Base-by-base conservation (phyloP, 2,329 filamentous ascomycete genomes). In the Helotiales sp. region DNA sequence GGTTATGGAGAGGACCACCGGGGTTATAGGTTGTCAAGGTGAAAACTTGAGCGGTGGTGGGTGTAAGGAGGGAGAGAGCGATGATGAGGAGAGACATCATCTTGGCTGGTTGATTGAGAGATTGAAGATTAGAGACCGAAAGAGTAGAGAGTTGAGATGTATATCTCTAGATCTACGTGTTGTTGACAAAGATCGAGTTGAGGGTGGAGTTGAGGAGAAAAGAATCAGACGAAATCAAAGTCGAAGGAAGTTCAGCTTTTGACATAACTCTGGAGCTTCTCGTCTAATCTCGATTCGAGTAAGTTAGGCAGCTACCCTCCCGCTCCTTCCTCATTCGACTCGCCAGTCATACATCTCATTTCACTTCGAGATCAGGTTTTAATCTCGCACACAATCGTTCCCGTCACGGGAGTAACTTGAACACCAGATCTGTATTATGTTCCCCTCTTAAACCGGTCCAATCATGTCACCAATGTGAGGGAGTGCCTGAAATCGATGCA, bases 21-120 rank as follows among this genome's bases (percentile, higher is more conserved):
- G 61, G 61, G 22, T 28, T 20, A 20, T 37, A 63, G 22, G 61
- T 54, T 11, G 32, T 54, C 6, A 63, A 20, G 24, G 61, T 63
- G 37, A 54, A 55, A 34, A 63, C 4, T 24, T 54, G 47, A 3
- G 47, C 47, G 22, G n/a, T 28, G 32, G 59, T 40, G 24, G 26
- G 22, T 7, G 54, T 32, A 6, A 34, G 8, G 54, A 57, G 32
- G 20, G 32, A 22, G 20, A 57, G 20, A 13, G 15, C 32, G 20
- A 13, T 3, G 7, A 37, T 6, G 4, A 57, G n/a, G 32, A 57
- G 20, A 15, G 54, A 24, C 10, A 40, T 10, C 54, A 57, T 57
- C 10, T 24, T 57, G 20, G 4, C 3, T 7, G 10, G 7, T 2
- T 45, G 3, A 13, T 22, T 15, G 20, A 17, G 32, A 28, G 28